A percentile compares a stretch with the other conserved stretches of the same genome.
Conservation (phyloP, 345 rosid species). For the Brassica incana region DNA sequence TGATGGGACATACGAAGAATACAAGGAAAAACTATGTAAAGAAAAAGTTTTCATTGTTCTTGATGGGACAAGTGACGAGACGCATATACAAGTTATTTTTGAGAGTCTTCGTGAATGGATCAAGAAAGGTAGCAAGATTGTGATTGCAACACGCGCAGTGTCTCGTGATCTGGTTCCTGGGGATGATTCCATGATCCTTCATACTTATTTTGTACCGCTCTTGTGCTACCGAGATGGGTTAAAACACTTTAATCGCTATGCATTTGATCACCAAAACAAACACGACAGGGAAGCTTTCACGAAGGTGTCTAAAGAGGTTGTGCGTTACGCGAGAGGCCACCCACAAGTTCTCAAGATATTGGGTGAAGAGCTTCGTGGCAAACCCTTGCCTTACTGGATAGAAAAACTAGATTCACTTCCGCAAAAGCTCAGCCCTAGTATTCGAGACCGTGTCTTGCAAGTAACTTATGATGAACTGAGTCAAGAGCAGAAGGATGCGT, state of each 20-base stretch:
- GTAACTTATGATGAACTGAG: constrained; percentile 39
- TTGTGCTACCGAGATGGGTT: constrained; percentile 25
- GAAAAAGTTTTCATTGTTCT: constrained; percentile 21
- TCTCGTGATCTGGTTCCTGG: not conserved
- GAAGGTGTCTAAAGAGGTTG: constrained; percentile 11
- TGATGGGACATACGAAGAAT: not conserved
- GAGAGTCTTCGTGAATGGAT: not conserved
- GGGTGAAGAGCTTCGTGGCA: constrained; percentile 25
- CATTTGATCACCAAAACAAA: constrained; percentile 11
- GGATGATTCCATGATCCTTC: not conserved
- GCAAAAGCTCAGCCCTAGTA: constrained; percentile 5
- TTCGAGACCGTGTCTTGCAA: constrained; percentile 8
- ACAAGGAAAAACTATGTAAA: not conserved
- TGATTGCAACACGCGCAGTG: constrained; percentile 22
- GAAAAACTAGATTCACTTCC: constrained; percentile 2
- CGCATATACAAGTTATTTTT: not conserved
- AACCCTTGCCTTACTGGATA: constrained; percentile 17
- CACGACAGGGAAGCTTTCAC: not conserved
- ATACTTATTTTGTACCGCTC: not conserved
- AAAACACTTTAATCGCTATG: constrained; percentile 2
- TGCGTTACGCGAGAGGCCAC: constrained; percentile 30
- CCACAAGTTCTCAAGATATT: constrained; percentile 41
- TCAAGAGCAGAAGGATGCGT: constrained; percentile 10
- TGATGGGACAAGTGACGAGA: constrained; percentile 7
- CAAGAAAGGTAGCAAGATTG: constrained; percentile 29